Conservation (phyloP, 2,329 filamentous ascomycete genomes). For the Fusarium tjaetaba region DNA sequence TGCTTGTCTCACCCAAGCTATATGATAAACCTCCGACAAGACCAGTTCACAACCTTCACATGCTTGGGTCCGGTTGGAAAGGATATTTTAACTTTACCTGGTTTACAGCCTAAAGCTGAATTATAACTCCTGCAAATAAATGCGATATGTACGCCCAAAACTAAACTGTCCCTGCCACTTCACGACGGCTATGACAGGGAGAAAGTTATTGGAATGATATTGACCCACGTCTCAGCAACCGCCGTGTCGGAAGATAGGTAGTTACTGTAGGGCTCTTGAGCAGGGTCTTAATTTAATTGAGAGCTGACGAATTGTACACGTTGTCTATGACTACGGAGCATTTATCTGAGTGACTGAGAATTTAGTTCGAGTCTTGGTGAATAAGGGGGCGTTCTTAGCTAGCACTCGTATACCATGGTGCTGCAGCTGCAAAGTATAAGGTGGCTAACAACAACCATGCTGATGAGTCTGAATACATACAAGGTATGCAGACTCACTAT, state of each 20-base stretch:
- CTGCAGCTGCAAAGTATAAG: neutral
- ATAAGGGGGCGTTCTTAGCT: conserved; percentile 20
- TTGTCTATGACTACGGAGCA: neutral
- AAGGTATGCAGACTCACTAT: neutral
- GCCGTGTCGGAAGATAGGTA: neutral
- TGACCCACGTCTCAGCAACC: conserved; percentile 26
- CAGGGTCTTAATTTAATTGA: conserved; percentile 2
- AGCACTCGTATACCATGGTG: neutral
- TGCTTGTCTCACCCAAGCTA: neutral
- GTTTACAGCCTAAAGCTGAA: neutral
- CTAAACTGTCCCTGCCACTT: neutral
- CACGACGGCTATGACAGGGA: conserved; percentile 12
- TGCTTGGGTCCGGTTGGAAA: neutral
- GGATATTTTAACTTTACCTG: neutral
- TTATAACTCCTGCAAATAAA: neutral
- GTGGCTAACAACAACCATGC: neutral
- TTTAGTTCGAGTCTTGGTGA: conserved; percentile 10
- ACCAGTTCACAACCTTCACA: neutral
- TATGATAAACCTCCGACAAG: neutral
- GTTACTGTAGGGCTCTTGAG: neutral
- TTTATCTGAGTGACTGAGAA: neutral
- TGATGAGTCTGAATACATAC: neutral
- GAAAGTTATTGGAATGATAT: conserved; percentile 29
- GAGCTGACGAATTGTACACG: conserved; percentile 21
- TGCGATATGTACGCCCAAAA: neutral